Conservation (phyloP, 768 basidiomycete species). For the Mycena galopus region DNA sequence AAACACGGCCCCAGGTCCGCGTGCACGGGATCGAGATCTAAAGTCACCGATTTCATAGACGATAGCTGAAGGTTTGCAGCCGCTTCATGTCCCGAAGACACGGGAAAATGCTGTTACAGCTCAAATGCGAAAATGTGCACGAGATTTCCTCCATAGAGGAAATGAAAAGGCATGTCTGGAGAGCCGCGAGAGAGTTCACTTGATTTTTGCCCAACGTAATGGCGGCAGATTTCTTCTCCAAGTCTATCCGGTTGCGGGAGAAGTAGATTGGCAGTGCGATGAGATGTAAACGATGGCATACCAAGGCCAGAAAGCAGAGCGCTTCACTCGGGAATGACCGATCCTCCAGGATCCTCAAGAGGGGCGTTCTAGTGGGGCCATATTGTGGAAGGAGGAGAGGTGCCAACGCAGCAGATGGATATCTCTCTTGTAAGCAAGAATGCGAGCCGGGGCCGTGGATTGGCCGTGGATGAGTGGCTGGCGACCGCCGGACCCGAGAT, state of each 20-base stretch:
- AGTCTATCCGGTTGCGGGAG: constrained; percentile 3
- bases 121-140: constrained; percentile 1
- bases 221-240: not conserved
- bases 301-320: not conserved
- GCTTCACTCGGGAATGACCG: not conserved
- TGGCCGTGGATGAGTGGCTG: too few relatives aligned
- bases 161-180: not conserved
- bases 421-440: too few relatives aligned
- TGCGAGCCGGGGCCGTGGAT: too few relatives aligned
- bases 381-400: too few relatives aligned
- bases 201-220: not conserved
- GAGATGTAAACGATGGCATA: constrained; percentile 1
- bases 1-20: not conserved
- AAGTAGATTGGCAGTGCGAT: constrained; percentile 11
- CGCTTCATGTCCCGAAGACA: not conserved
- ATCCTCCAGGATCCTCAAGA: too few relatives aligned
- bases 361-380: too few relatives aligned
- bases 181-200: not conserved
- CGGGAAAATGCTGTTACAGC: not conserved
- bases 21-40: not conserved
- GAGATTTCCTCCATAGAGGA: not conserved
- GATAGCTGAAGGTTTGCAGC: not conserved
- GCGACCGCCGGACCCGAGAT: too few relatives aligned
- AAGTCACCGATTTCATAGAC: not conserved
- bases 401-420: too few relatives aligned